Evolutionary conservation across 2,329 filamentous ascomycete species (phyloP), one percentile per base, ranked within the genome.

Genomic region (Fusarium poae): DNA sequence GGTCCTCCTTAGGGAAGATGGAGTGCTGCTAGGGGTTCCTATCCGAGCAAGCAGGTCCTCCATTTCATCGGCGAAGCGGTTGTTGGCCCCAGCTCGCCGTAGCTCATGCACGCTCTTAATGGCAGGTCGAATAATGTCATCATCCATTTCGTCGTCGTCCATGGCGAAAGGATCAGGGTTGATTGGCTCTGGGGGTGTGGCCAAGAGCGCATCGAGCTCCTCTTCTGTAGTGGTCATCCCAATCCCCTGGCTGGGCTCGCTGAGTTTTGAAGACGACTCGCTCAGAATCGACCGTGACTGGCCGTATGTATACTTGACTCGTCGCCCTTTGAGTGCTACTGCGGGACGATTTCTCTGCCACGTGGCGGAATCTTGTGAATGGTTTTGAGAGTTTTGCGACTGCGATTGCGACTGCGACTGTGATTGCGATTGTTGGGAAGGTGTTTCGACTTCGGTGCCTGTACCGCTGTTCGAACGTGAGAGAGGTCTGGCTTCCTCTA

Each of bases 41-140:
- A 91, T 86, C 56, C 88, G 84, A 44, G 88, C 86, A 54, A 89
- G 77, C 18, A 91, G 78, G 70, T 91, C 89, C 64, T 89, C 86
- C 78, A 91, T 85, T 71, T 89, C 87, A 67, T 91, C 88, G 6
- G 88, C 82, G 67, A 89, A 89, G 29, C 89, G 85, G 71, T 87
- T 89, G 72, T 90, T 90, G 23, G 88, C 88, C 18, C 89, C 89
- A 6, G 89, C 88, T 62, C 90, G 86, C 52, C 88, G 83, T 42
- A 91, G 78, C 73, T 91, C 89, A 73, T 91, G 89, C 20, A 91
- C 86, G 68, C 87, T 89, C 60, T 85, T 84, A 46, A 91, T 87
- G 29, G 85, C 84, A 20, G 83, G 82, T 45, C 82, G 83, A 21
- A 79, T 71, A 18, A 82, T 80, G 23, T 81, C 79, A 2, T 82